A percentile compares a stretch with the other conserved stretches of the same genome.
These are phyloP conservation scores for Oidiodendron maius DNA, from an alignment of 495 filamentous ascomycete species.

Conservation along the genomic window DNA sequence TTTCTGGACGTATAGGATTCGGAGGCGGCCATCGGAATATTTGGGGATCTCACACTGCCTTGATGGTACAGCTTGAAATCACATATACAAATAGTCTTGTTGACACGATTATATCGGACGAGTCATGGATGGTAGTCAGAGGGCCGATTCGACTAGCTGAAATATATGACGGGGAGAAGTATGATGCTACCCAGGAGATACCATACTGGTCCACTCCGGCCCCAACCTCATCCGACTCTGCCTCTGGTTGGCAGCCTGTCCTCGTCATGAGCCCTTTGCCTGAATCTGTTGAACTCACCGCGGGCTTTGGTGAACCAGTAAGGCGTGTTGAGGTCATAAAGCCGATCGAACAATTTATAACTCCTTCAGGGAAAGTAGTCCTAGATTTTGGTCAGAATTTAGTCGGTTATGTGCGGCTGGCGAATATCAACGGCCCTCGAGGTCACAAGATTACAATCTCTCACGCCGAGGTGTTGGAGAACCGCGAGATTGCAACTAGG, in stretches of 20 bases:
- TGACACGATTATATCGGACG: slow-evolving; percentile 32
- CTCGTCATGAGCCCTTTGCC: slow-evolving; percentile 5
- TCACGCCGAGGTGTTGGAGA: slow-evolving; percentile 48
- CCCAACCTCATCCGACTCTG: slow-evolving; percentile 17
- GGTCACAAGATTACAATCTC: slow-evolving; percentile 32
- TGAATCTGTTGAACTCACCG: slow-evolving; percentile 10
- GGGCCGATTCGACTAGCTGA: slow-evolving; percentile 40
- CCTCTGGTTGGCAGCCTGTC: slow-evolving; percentile 1
- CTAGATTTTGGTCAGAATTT: slow-evolving; percentile 54
- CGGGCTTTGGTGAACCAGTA: slow-evolving; percentile 3
- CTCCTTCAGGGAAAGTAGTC: slow-evolving; percentile 37
- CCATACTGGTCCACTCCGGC: slow-evolving; percentile 13
- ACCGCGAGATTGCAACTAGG: slow-evolving; percentile 43
- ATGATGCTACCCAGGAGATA: slow-evolving; percentile 33
- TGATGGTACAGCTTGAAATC: slow-evolving; percentile 40
- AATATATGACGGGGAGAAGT: slow-evolving; percentile 49
- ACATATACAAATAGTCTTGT: slow-evolving; percentile 19
- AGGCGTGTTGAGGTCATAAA: slow-evolving; percentile 21
- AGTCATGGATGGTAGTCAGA: slow-evolving; percentile 34
- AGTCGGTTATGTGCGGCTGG: slow-evolving; percentile 34
- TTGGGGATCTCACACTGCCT: slow-evolving; percentile 40
- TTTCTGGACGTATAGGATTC: slow-evolving; percentile 35
- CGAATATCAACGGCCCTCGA: slow-evolving; percentile 24
- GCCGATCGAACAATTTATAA: slow-evolving; percentile 32
- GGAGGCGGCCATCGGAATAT: slow-evolving; percentile 18